Base-by-base conservation (phyloP, 768 basidiomycete species). In the Panaeolus cyanescens region DNA sequence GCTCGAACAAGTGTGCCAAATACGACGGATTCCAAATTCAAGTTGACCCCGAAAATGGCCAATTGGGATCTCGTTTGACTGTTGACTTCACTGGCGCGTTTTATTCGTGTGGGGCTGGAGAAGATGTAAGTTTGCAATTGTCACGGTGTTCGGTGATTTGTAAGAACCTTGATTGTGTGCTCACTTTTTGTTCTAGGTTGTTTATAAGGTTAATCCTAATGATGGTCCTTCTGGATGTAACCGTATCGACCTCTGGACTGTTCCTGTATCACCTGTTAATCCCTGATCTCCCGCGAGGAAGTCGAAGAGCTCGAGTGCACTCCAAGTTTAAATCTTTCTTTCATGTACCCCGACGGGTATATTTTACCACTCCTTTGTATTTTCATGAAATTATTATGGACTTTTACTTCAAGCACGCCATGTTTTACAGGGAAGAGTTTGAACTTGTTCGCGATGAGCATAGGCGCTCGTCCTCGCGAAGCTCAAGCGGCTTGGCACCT, bases 1-100 rank as follows among this genome's bases (percentile, higher is more conserved):
- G 67, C 58, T 65, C 71, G 45, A 70, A 78, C 59, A 75, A 75
- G 57, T 78, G 76, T 57, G 71, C 72, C 3, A 59, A 58, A 25
- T 75, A 64, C 53, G 56, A 55, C 19, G 61, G 66, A 1, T 77
- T 77, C 58, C 56, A 62, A 32, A 70, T 75, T 17, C 69, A 71
- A 32, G 70, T 69, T 7, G 59, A 75, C 59, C 45, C 9, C 5
- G 70, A 74, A 61, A 72, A 77, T 58, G 59, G 67, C 8, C 75
- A 74, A 59, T 40, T 72, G 2, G 72, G 71, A 12, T 67, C 74
- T 10, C 54, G 63, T 36, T 59, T 75, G 59, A 67, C 63, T 20
- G 71, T 73, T 33, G 71, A 73, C 39, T 70, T 28, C 36, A 42
- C 59, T 3, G 75, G 75, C 17, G 71, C 65, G 1, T 77, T 77